phyloP scores from a whole-genome alignment of 2,329 filamentous ascomycete species.

The Colletotrichum sp. region DNA sequence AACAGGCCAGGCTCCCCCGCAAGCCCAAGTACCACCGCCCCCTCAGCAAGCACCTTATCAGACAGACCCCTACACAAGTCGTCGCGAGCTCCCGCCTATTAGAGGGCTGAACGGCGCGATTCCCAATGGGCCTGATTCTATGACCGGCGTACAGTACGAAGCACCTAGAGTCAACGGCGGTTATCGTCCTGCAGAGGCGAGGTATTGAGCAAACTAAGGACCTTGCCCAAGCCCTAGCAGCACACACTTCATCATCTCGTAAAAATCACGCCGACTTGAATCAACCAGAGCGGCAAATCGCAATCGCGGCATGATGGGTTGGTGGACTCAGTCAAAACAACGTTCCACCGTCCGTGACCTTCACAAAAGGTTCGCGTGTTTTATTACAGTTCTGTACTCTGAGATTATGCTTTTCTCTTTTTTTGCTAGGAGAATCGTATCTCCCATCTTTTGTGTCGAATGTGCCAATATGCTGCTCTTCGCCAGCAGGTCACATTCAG shows the following conservation, averaged over 20 bases:
- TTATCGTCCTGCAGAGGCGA: constrained; percentile 43
- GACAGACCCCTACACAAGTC: constrained; percentile 34
- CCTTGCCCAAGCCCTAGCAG: background rate
- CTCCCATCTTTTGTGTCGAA: background rate
- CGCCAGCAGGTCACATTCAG: background rate
- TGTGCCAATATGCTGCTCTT: background rate
- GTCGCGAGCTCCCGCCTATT: constrained; percentile 62
- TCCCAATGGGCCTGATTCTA: constrained; percentile 58
- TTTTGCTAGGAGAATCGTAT: background rate
- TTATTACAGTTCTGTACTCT: constrained; percentile 11
- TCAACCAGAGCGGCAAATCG: background rate
- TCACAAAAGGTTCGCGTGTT: constrained; percentile 1
- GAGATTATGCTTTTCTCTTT: background rate
- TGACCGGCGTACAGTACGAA: constrained; percentile 72
- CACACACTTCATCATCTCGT: background rate
- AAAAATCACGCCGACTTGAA: background rate
- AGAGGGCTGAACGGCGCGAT: constrained; percentile 53
- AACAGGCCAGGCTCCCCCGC: constrained; percentile 22
- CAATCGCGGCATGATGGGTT: background rate
- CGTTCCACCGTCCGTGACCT: background rate
- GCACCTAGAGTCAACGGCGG: constrained; percentile 48
- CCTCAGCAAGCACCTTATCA: constrained; percentile 29
- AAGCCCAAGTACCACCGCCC: constrained; percentile 22
- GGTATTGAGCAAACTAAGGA: constrained; percentile 30
- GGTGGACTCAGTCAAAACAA: background rate